phyloP scores from a whole-genome alignment of 179 eudicot species.

The Nepenthes alata region DNA sequence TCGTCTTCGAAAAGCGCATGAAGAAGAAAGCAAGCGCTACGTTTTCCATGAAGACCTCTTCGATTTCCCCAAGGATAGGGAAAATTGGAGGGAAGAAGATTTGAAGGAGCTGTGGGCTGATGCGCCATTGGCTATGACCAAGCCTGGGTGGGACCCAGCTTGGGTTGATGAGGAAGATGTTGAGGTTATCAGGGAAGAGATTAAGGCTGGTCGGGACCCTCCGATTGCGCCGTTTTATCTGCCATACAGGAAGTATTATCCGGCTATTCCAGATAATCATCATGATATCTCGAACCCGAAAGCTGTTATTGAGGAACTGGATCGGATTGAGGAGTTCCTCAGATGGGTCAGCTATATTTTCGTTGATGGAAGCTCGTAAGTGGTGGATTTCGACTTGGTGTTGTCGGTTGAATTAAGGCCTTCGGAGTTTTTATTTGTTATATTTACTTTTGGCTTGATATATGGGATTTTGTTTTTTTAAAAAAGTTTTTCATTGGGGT shows the following conservation, averaged over 20 bases:
- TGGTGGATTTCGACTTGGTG: background rate
- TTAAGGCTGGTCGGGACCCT: slow-evolving; percentile 44
- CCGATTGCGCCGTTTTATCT: slow-evolving; percentile 70
- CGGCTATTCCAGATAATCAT: slow-evolving; percentile 58
- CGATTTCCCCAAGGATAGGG: slow-evolving; percentile 22
- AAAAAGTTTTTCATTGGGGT: background rate
- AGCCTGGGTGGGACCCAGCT: slow-evolving; percentile 77
- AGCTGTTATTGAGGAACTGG: slow-evolving; percentile 62
- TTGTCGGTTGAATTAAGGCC: background rate
- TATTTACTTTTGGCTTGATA: background rate
- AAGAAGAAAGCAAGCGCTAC: slow-evolving; percentile 11
- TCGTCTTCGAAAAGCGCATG: slow-evolving; percentile 9
- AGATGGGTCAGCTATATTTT: slow-evolving; percentile 79
- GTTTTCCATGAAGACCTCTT: slow-evolving; percentile 23
- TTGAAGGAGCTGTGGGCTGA: slow-evolving; percentile 71
- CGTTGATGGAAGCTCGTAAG: slow-evolving; percentile 75
- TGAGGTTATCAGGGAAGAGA: slow-evolving; percentile 27
- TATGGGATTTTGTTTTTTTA: too few relatives aligned
- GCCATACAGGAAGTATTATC: slow-evolving; percentile 60
- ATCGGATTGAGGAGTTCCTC: slow-evolving; percentile 78
- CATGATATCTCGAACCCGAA: slow-evolving; percentile 39
- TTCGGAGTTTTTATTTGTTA: background rate
- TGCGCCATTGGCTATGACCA: slow-evolving; percentile 31
- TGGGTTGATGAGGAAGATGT: slow-evolving; percentile 50
- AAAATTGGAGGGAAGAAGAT: slow-evolving; percentile 45